phyloP scores from a whole-genome alignment of 495 filamentous ascomycete genomes.

The Penicillium turbatum region DNA sequence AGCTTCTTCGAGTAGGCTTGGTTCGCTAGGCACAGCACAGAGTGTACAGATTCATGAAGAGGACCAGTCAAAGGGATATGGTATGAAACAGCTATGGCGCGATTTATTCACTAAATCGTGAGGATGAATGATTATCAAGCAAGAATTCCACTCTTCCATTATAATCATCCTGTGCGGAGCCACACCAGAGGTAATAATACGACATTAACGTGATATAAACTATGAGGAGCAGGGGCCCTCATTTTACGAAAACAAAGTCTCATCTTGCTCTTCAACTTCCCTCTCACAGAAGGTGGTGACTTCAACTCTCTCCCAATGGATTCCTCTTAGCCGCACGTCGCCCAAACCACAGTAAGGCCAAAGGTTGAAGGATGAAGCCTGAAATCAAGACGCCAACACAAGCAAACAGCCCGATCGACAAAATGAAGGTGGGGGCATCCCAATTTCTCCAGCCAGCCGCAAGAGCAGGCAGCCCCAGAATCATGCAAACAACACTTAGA shows the following conservation, averaged over 20 bases:
- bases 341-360: background rate
- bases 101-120: constrained; percentile 60
- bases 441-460: background rate
- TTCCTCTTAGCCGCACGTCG: background rate
- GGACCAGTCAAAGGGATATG: constrained; percentile 64
- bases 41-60: constrained; percentile 65
- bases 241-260: too few relatives aligned
- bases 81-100: constrained; percentile 81
- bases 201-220: background rate
- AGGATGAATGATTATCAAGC: background rate
- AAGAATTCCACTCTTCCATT: background rate
- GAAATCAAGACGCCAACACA: background rate
- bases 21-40: constrained; percentile 48
- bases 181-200: background rate
- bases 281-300: background rate
- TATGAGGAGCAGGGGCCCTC: background rate
- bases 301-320: background rate
- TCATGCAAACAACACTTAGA: background rate
- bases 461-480: background rate
- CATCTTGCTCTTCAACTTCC: background rate
- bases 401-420: background rate
- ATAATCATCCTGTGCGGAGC: background rate
- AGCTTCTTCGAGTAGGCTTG: constrained; percentile 45
- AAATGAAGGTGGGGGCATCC: background rate
- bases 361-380: background rate